Percentiles rank a stretch among this genome's conserved stretches.
Conservation (phyloP, 2,329 filamentous ascomycete genomes). For the Penicillium decumbens region DNA sequence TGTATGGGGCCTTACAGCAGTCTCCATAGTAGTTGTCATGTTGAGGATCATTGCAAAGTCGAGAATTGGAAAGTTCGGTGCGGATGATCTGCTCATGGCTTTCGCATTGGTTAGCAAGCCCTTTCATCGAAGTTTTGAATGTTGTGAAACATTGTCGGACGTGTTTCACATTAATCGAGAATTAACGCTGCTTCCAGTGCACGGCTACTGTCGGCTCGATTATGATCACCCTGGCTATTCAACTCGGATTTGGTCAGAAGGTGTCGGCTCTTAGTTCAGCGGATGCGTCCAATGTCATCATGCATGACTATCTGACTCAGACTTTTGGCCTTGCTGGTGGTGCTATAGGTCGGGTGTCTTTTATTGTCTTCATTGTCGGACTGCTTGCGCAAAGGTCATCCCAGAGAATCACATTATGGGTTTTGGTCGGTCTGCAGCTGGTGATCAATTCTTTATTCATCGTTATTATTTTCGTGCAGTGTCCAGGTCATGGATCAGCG, state of each 20-base stretch:
- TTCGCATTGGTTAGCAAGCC: conserved; percentile 21
- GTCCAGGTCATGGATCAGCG: conserved; percentile 19
- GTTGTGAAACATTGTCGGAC: background rate
- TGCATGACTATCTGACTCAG: conserved; percentile 25
- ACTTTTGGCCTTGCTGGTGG: conserved; percentile 23
- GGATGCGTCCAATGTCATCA: conserved; percentile 15
- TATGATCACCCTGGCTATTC: conserved; percentile 20
- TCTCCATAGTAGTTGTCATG: conserved; percentile 14
- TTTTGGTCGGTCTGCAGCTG: conserved; percentile 19
- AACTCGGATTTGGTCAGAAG: conserved; percentile 20
- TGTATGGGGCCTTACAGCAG: conserved; percentile 19
- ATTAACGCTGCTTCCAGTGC: conserved; percentile 13
- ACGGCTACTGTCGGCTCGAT: conserved; percentile 19
- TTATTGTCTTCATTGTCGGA: conserved; percentile 22
- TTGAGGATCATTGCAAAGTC: conserved; percentile 22
- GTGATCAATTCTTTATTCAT: conserved; percentile 22
- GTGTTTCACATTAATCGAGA: background rate
- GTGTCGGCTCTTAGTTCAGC: conserved; percentile 5
- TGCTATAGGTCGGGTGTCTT: conserved; percentile 21
- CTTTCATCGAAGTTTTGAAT: background rate
- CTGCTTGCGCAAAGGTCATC: conserved; percentile 17
- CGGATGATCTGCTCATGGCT: conserved; percentile 24
- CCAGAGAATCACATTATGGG: conserved; percentile 19
- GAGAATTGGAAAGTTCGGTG: conserved; percentile 19
- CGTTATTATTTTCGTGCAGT: conserved; percentile 26